Evolutionary conservation across 768 basidiomycete genomes (phyloP).

Genomic region (Neoboletus magnificus): DNA sequence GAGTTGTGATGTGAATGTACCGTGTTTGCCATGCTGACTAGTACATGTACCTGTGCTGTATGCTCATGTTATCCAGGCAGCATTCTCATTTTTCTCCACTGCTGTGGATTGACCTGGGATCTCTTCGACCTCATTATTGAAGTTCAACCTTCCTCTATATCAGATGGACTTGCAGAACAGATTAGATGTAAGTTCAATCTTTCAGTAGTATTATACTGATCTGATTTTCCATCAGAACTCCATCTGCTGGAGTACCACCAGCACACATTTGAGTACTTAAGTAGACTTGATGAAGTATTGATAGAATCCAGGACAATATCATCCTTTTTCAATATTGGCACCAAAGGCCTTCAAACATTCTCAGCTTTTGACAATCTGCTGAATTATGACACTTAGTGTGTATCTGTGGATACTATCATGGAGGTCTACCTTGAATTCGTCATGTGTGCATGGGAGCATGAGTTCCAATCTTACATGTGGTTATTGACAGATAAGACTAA

Average conservation of each 20-base stretch:
- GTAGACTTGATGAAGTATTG: not conserved
- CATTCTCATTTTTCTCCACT: not conserved
- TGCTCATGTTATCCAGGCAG: not conserved
- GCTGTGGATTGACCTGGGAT: not conserved
- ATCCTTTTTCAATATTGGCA: not conserved
- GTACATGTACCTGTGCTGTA: too few relatives aligned
- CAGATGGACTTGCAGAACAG: too few relatives aligned
- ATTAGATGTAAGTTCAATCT: not conserved
- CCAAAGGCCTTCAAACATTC: not conserved
- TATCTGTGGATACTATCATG: not conserved
- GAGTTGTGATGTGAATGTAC: not conserved
- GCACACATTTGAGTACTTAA: not conserved
- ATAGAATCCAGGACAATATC: not conserved
- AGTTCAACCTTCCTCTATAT: not conserved
- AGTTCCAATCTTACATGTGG: not conserved
- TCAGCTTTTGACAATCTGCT: not conserved
- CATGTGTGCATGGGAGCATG: not conserved
- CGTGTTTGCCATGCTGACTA: too few relatives aligned
- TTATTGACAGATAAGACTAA: not conserved
- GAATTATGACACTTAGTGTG: not conserved
- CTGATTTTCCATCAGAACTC: not conserved
- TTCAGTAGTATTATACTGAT: not conserved
- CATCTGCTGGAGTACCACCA: too few relatives aligned
- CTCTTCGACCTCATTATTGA: not conserved
- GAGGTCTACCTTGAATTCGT: not conserved